phyloP scores from a whole-genome alignment of 495 filamentous ascomycete species.

The Ascobolus immersus region DNA sequence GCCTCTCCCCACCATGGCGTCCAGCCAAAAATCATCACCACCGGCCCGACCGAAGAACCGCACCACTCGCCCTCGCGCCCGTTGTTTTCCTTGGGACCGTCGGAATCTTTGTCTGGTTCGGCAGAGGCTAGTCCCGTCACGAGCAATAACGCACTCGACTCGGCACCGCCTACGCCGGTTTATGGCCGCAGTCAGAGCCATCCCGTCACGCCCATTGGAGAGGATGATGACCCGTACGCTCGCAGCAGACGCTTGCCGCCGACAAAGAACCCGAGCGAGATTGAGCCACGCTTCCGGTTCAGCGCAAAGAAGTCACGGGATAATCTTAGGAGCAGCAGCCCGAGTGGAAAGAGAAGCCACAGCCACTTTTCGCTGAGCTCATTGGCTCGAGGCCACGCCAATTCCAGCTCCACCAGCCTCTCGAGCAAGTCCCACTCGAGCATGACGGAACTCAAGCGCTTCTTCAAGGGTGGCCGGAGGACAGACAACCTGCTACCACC shows the following conservation, averaged over 20 bases:
- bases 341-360: constrained; percentile 24
- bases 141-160: constrained; percentile 22
- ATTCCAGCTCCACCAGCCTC: constrained; percentile 20
- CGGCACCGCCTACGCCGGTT: constrained; percentile 27
- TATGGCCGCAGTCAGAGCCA: constrained; percentile 21
- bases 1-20: neutral
- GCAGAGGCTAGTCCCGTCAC: constrained; percentile 35
- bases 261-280: constrained; percentile 33
- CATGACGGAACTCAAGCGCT: constrained; percentile 83
- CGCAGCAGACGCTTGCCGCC: constrained; percentile 55
- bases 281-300: constrained; percentile 76
- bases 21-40: neutral
- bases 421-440: constrained; percentile 39
- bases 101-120: constrained; percentile 40
- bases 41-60: neutral
- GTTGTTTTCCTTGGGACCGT: constrained; percentile 48
- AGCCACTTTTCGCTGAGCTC: constrained; percentile 20
- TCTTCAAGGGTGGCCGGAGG: constrained; percentile 51
- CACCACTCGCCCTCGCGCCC: constrained; percentile 31
- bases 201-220: constrained; percentile 59
- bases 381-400: constrained; percentile 22
- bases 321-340: constrained; percentile 22
- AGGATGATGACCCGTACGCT: constrained; percentile 71
- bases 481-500: constrained; percentile 35
- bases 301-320: constrained; percentile 24